phyloP scores from a whole-genome alignment of 257 asterid species.

The Capsicum pubescens region DNA sequence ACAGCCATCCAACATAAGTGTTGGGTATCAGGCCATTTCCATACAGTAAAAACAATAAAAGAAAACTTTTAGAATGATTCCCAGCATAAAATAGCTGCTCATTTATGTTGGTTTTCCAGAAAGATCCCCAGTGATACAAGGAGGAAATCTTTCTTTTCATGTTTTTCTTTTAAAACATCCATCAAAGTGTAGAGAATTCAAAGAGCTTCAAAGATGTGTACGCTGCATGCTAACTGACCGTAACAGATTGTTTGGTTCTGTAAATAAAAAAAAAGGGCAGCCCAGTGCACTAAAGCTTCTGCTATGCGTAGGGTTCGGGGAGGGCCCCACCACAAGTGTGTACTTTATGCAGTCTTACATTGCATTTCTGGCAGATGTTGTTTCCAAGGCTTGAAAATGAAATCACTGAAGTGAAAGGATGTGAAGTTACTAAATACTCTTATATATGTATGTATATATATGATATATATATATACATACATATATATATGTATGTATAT shows the following conservation, averaged over 20 bases:
- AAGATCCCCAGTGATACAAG: neutral
- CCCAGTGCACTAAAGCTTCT: no score
- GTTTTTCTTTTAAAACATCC: neutral
- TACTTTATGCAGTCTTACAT: no score
- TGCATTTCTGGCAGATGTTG: no score
- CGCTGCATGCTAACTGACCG: neutral
- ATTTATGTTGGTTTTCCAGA: neutral
- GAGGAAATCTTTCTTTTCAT: neutral
- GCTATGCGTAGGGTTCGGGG: no score
- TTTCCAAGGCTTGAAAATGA: no score
- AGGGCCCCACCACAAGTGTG: no score
- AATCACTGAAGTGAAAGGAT: neutral
- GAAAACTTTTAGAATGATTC: neutral
- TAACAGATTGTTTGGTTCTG: neutral
- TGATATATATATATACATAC: no score
- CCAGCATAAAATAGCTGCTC: neutral
- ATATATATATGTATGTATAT: no score
- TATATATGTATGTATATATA: no score
- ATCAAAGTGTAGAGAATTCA: neutral
- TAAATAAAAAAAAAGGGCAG: neutral
- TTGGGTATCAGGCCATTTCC: neutral
- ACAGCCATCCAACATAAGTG: neutral
- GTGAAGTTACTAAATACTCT: neutral
- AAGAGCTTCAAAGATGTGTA: slow-evolving; percentile 8
- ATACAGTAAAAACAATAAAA: neutral